Conservation (phyloP, 306 rosid species). For the Abrus precatorius region DNA sequence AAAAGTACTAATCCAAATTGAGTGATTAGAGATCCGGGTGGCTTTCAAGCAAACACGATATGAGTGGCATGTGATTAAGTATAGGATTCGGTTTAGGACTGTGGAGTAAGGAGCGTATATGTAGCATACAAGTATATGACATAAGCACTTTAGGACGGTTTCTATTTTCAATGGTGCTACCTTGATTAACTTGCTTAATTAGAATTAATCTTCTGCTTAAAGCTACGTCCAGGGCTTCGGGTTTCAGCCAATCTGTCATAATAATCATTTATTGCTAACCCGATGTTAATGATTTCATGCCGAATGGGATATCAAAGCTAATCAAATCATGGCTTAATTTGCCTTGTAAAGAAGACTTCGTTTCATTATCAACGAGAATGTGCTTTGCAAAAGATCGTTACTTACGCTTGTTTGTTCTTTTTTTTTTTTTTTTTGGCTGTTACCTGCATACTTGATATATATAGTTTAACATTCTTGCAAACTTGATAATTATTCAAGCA, state of each 20-base stretch:
- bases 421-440: too few species aligned
- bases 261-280: constrained; percentile 47
- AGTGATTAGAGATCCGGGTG: constrained; percentile 54
- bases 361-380: constrained; percentile 1
- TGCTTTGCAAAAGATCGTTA: not conserved
- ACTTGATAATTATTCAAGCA: too few species aligned
- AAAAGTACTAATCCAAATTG: constrained; percentile 44
- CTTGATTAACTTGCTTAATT: constrained; percentile 32
- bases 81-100: constrained; percentile 51
- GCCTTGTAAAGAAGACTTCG: not conserved
- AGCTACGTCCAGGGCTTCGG: constrained; percentile 36
- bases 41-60: constrained; percentile 57
- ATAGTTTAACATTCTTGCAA: too few species aligned
- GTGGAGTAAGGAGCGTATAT: constrained; percentile 53
- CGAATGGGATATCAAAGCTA: constrained; percentile 10
- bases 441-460: too few species aligned
- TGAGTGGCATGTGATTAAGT: constrained; percentile 60
- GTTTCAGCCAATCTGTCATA: constrained; percentile 43
- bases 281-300: constrained; percentile 42
- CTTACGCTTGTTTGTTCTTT: too few species aligned
- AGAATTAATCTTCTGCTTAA: constrained; percentile 47
- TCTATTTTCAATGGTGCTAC: constrained; percentile 18
- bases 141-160: constrained; percentile 51
- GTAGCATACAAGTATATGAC: constrained; percentile 59
- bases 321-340: constrained; percentile 31